phyloP scores from a whole-genome alignment of 495 filamentous ascomycete genomes.

The Astrothelium subdiscretum region DNA sequence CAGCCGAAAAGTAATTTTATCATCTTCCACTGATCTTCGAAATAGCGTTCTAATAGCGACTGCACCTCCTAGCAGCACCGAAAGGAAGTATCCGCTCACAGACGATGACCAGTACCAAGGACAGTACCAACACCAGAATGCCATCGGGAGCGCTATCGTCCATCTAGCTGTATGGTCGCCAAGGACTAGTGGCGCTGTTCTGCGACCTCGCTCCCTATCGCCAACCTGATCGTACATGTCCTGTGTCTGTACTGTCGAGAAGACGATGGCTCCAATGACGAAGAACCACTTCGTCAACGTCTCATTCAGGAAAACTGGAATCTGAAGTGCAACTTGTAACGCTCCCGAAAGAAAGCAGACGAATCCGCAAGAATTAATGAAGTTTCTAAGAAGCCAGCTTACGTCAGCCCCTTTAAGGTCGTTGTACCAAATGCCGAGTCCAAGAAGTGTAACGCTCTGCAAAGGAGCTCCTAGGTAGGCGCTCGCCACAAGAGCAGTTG shows the following conservation, averaged over 20 bases:
- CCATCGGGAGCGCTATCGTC: background rate
- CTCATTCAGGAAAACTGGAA: background rate
- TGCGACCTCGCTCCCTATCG: background rate
- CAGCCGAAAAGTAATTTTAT: background rate
- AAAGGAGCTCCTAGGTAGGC: background rate
- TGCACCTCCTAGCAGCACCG: background rate
- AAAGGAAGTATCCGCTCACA: background rate
- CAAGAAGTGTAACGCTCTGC: background rate
- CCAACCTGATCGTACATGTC: background rate
- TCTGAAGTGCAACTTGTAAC: background rate
- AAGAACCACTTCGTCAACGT: background rate
- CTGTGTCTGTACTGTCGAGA: background rate
- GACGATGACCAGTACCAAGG: background rate
- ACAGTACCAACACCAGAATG: background rate
- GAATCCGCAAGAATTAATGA: background rate
- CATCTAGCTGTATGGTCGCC: background rate
- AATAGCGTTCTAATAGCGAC: background rate
- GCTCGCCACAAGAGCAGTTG: background rate
- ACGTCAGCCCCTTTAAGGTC: background rate
- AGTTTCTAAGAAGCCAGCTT: background rate
- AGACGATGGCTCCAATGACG: background rate
- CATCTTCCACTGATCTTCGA: background rate
- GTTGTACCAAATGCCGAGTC: background rate
- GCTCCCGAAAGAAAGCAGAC: background rate
- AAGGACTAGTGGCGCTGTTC: background rate